Evolutionary conservation across 1,284 basidiomycete species (phyloP).

Genomic region (Meripilus lineatus): DNA sequence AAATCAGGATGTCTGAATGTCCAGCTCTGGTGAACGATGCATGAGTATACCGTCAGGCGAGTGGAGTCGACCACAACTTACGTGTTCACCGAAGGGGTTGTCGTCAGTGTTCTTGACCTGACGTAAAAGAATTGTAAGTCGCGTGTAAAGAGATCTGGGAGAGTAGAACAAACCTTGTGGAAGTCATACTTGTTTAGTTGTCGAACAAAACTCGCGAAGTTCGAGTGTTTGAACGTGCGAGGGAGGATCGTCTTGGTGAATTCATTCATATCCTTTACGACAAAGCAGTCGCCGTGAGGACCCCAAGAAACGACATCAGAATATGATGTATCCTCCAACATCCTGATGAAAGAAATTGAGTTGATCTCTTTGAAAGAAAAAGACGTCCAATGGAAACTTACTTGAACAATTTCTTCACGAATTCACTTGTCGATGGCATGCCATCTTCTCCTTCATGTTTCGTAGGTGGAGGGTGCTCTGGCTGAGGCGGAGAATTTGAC

Average conservation of each 20-base stretch:
- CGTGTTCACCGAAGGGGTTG: constrained; percentile 73
- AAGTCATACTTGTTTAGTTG: constrained; percentile 99
- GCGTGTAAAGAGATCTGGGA: constrained; percentile 4
- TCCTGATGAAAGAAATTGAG: constrained; percentile 40
- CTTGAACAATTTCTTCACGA: constrained; percentile 8
- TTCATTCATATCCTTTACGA: constrained; percentile 98
- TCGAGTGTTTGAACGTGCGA: constrained; percentile 94
- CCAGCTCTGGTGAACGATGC: constrained; percentile 62
- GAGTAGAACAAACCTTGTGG: constrained; percentile 63
- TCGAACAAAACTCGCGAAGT: constrained; percentile 91
- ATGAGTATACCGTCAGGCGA: constrained; percentile 2
- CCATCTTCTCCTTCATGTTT: constrained; percentile 5
- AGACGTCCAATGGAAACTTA: neutral
- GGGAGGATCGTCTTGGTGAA: constrained; percentile 94
- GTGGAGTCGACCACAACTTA: constrained; percentile 28
- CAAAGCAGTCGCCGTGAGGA: constrained; percentile 81
- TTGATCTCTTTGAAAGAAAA: neutral
- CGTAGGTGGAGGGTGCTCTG: neutral
- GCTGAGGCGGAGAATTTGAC: neutral
- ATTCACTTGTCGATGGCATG: constrained; percentile 5
- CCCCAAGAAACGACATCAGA: constrained; percentile 83
- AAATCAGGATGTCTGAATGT: constrained; percentile 96
- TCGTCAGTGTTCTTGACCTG: constrained; percentile 78
- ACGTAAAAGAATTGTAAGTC: neutral
- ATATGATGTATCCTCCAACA: constrained; percentile 81